phyloP scores from a whole-genome alignment of 495 filamentous ascomycete species.

The Aspergillus ellipticus region DNA sequence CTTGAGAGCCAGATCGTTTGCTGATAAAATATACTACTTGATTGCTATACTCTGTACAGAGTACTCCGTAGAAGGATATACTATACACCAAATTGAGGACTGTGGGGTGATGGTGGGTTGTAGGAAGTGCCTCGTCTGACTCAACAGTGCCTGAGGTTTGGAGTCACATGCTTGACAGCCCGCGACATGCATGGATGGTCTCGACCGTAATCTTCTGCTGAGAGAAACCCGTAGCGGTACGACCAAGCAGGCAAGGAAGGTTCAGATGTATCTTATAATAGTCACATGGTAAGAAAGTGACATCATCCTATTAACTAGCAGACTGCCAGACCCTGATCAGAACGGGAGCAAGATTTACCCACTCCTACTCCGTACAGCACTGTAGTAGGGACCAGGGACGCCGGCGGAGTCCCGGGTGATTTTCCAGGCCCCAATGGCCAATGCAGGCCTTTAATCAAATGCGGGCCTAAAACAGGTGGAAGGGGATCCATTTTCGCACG shows the following conservation, averaged over 20 bases:
- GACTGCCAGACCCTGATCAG: not conserved
- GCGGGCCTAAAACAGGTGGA: not conserved
- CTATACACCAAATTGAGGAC: too few relatives aligned
- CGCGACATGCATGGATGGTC: not conserved
- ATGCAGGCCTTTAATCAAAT: not conserved
- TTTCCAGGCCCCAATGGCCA: not conserved
- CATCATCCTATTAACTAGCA: not conserved
- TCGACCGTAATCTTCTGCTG: not conserved
- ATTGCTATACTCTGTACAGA: too few relatives aligned
- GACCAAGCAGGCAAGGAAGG: not conserved
- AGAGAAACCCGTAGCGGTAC: not conserved
- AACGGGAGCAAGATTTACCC: slow-evolving; percentile 3
- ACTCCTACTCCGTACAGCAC: too few relatives aligned
- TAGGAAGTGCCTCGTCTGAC: too few relatives aligned
- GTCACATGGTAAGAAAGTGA: not conserved
- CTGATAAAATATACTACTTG: too few relatives aligned
- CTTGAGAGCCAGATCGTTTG: not conserved
- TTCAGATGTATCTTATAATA: not conserved
- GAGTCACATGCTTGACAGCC: slow-evolving; percentile 15
- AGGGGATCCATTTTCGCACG: not conserved
- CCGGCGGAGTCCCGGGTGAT: not conserved
- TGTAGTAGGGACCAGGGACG: not conserved
- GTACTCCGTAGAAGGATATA: too few relatives aligned
- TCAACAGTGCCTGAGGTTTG: not conserved
- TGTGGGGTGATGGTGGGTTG: not conserved